Conservation (phyloP, 192 early-diverging fungal genomes). For the Entomortierella beljakovae region DNA sequence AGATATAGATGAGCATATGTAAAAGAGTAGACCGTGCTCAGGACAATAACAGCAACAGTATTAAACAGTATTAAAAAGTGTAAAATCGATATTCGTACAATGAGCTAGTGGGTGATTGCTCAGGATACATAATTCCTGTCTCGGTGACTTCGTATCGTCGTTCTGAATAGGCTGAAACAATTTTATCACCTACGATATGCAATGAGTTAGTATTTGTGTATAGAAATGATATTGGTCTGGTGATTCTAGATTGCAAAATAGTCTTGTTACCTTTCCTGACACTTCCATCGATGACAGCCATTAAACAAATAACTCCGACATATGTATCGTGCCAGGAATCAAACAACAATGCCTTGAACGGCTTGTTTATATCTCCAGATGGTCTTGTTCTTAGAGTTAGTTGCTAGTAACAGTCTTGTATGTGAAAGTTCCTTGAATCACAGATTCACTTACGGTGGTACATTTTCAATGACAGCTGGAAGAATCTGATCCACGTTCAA, state of each 20-base stretch:
- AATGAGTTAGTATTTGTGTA: neutral
- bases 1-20: neutral
- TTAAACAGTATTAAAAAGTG: neutral
- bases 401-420: neutral
- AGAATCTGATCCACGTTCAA: slow-evolving; percentile 81
- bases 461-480: slow-evolving; percentile 79
- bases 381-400: slow-evolving; percentile 58
- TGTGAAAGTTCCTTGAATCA: neutral
- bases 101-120: slow-evolving; percentile 75
- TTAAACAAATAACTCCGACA: slow-evolving; percentile 94
- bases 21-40: too few relatives aligned
- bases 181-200: slow-evolving; percentile 72
- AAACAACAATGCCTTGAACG: slow-evolving; percentile 92
- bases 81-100: slow-evolving; percentile 47
- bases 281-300: slow-evolving; percentile 89
- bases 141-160: slow-evolving; percentile 89
- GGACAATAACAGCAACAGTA: neutral
- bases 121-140: slow-evolving; percentile 96
- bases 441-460: slow-evolving; percentile 67
- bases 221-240: too few relatives aligned
- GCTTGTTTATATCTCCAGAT: slow-evolving; percentile 65
- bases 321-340: slow-evolving; percentile 99
- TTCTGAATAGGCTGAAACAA: slow-evolving; percentile 83
- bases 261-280: slow-evolving; percentile 74
- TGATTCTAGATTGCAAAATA: too few relatives aligned